These are phyloP conservation scores for Cutaneotrichosporon sp. DNA, from an alignment of 1,284 basidiomycete species.

Conservation along the genomic window DNA sequence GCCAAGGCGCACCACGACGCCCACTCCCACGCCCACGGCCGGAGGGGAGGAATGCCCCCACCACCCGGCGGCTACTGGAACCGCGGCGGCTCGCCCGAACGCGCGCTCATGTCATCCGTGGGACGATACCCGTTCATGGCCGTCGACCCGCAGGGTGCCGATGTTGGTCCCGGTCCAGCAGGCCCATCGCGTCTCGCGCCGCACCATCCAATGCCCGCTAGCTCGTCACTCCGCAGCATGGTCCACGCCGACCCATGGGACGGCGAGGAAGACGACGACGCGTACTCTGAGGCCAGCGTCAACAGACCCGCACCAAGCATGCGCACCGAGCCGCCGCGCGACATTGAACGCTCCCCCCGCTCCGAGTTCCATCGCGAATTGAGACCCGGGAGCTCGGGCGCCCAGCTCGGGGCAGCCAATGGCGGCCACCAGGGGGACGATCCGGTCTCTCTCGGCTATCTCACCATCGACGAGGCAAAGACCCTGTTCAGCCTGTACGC, in stretches of 20 bases:
- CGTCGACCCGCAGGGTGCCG: conserved; percentile 2
- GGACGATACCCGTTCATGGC: conserved; percentile 18
- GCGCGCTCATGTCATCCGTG: conserved; percentile 8
- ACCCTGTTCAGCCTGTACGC: conserved; percentile 31
- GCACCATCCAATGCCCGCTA: conserved; percentile 2
- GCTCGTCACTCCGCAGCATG: conserved; percentile 21
- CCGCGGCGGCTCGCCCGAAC: conserved; percentile 10
- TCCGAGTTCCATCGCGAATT: not conserved
- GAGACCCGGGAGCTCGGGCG: not conserved
- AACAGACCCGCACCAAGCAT: not conserved
- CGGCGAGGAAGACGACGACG: conserved; percentile 16
- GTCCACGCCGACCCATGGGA: conserved; percentile 19
- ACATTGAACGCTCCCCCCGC: not conserved
- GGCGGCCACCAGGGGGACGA: conserved; percentile 13
- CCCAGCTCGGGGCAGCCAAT: not conserved
- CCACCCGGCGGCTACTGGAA: conserved; percentile 12
- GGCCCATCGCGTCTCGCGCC: not conserved
- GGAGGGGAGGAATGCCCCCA: not conserved
- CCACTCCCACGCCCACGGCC: not conserved
- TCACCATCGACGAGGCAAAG: conserved; percentile 27
- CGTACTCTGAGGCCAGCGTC: conserved; percentile 12
- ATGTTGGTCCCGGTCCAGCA: not conserved
- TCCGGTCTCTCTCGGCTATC: conserved; percentile 27
- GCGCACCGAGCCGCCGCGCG: not conserved
- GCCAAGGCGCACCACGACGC: conserved; percentile 3